Base-by-base conservation (phyloP, 768 basidiomycete genomes). In the Hemileccinum rubropunctum region DNA sequence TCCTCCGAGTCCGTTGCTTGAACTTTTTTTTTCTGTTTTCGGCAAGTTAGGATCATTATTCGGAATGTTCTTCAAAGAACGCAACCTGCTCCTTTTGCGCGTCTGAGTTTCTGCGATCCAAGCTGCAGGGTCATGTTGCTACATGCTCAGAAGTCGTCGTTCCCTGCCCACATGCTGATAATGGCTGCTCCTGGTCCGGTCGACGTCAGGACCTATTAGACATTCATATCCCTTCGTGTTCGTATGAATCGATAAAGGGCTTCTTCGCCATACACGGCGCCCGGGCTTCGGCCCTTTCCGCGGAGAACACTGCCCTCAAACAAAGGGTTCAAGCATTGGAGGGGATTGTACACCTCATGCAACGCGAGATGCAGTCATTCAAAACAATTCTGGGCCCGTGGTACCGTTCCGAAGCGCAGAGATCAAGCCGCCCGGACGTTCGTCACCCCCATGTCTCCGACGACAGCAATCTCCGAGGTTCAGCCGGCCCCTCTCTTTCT, bases 301-400 rank as follows among this genome's bases (percentile, higher is more conserved):
- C 81, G 48, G 87, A 92, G 61, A 92, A 92, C 59, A 68, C 76
- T 15, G 50, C 81, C 9, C 74, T 93, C 15, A 78, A 80, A 23
- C 74, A 77, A 53, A 76, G 77, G 28, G 70, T 88, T 9, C 77
- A 80, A 12, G 72, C 74, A 0, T 67, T 89, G 18, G 88, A 91
- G 60, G 75, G 74, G 14, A 66, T 75, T 2, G 61, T 86, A 20
- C 73, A 76, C 27, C 64, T 65, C 5, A 69, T 82, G 60, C 74
- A 74, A 43, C 75, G 72, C 34, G 88, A 93, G 53, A 71, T 90
- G 61, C 70, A 73, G 10, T 67, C 69, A 8, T 73, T 82, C 28
- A 80, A 77, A 60, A 67, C 58, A n/a, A 79, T 77, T 6, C 65
- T 93, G 14, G 87, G 86, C 0, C 88, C 83, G 0, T 85, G 84